Evolutionary conservation across 768 basidiomycete genomes (phyloP), one percentile per base, ranked within the genome.

Genomic region (Leccinum variicolor): DNA sequence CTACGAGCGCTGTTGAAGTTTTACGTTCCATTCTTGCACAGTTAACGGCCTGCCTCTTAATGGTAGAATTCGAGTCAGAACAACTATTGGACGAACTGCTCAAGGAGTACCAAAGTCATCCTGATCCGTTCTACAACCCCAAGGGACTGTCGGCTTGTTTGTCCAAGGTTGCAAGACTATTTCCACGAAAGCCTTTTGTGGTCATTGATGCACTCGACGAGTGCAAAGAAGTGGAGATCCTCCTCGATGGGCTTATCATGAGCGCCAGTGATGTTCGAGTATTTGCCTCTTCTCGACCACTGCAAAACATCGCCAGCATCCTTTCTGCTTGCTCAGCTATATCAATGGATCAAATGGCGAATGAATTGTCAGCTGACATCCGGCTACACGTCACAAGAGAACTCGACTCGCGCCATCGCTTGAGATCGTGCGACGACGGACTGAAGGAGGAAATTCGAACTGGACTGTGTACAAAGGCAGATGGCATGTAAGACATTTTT

Each of bases 151-250:
- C 59, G 6, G 3, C 4, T n/a, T 36, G 34, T 33, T 6, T 62
- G 4, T 56, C 13, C 21, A 49, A 11, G 26, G 23, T 57, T 0
- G 33, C 60, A 6, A 31, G n/a, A 6, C 51, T 57, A 6, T 60
- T 34, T 10, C 49, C 45, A 6, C 50, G 17, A 2, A 55, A 53
- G 28, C 57, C 63, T 0, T 8, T 69, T 0, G 39, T 65, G 3
- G 47, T 68, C 19, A 29, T 69, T 2, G 68, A 69, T 34, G 62
- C 59, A 14, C 59, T 69, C 1, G 66, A 69, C 17, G 68, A 69
- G 14, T 69, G 67, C 28, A 55, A 53, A 19, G 56, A 53, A 5
- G 6, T 41, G 3, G 49, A 60, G 15, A 54, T n/a, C 17, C 53
- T 69, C 5, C 54, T 68, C 1, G 49, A 36, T 0, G 57, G 56